phyloP scores from a whole-genome alignment of 2,329 filamentous ascomycete genomes.

The Beauveria sp. region DNA sequence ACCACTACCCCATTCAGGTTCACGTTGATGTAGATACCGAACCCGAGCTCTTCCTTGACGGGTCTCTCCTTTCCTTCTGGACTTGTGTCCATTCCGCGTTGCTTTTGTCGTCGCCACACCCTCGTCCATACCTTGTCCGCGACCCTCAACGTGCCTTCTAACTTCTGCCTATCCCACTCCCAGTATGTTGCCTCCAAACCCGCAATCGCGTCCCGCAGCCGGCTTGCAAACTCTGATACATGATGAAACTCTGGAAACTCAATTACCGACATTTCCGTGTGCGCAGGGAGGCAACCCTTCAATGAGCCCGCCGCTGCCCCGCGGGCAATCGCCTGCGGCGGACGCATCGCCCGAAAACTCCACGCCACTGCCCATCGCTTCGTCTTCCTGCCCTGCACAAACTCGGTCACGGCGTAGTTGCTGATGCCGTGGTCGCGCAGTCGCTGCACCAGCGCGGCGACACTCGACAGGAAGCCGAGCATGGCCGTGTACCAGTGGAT shows the following conservation, averaged over 20 bases:
- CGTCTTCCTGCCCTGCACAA: constrained; percentile 72
- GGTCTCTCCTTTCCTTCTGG: constrained; percentile 22
- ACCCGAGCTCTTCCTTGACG: constrained; percentile 32
- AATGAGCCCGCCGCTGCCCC: constrained; percentile 32
- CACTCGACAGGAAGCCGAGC: constrained; percentile 72
- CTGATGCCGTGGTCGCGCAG: constrained; percentile 49
- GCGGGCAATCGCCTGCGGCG: constrained; percentile 40
- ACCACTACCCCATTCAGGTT: constrained; percentile 36
- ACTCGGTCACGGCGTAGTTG: constrained; percentile 78
- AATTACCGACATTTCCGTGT: constrained; percentile 32
- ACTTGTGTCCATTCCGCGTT: constrained; percentile 39
- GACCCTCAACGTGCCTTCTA: constrained; percentile 55
- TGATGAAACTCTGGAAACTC: constrained; percentile 39
- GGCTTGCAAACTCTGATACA: constrained; percentile 27
- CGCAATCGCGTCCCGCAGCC: constrained; percentile 38
- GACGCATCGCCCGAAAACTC: constrained; percentile 67
- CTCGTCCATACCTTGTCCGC: constrained; percentile 73
- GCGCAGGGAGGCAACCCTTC: constrained; percentile 36
- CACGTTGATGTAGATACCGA: constrained; percentile 47
- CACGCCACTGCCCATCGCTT: constrained; percentile 82
- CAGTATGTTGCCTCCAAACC: constrained; percentile 53
- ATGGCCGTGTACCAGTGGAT: constrained; percentile 88
- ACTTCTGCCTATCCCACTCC: constrained; percentile 49
- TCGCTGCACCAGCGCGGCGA: constrained; percentile 53
- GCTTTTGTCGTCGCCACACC: constrained; percentile 57